Conservation (phyloP, 345 rosid species). For the Sonneratia alba region DNA sequence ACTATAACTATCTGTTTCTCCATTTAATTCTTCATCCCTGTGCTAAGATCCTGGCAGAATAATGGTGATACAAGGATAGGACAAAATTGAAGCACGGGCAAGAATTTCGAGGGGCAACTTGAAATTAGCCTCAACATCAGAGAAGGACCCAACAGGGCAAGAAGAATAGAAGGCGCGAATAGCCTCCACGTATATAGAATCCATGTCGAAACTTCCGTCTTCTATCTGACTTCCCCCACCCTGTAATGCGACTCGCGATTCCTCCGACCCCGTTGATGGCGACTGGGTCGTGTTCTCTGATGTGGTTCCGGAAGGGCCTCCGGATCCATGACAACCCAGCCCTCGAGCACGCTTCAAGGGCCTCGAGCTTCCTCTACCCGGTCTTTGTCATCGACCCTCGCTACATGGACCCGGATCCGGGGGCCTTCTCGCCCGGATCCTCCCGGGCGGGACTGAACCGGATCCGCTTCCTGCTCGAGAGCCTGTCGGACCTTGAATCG, state of each 20-base stretch:
- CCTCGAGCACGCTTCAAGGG: conserved; percentile 49
- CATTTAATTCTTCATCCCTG: too few species aligned
- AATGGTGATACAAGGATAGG: neutral
- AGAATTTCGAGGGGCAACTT: neutral
- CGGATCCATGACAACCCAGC: conserved; percentile 96
- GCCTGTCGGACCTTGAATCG: conserved; percentile 62
- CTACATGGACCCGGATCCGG: conserved; percentile 69
- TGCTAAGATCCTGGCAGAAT: too few species aligned
- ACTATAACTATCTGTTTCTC: too few species aligned
- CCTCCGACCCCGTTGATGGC: conserved; percentile 28
- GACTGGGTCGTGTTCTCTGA: conserved; percentile 42
- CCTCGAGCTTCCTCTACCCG: conserved; percentile 46
- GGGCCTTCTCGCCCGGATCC: conserved; percentile 65
- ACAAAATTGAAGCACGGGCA: neutral
- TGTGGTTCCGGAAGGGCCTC: conserved; percentile 95
- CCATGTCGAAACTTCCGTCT: too few species aligned
- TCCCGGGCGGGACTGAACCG: conserved; percentile 61
- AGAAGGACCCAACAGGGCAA: too few species aligned
- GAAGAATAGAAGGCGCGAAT: too few species aligned
- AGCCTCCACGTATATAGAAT: too few species aligned
- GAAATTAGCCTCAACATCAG: too few species aligned
- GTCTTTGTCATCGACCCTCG: conserved; percentile 82
- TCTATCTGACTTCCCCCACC: too few species aligned
- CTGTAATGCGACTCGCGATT: conserved; percentile 8
- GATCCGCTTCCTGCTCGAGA: conserved; percentile 72